phyloP scores from a whole-genome alignment of 306 rosid species.

The Gleditsia sinensis region DNA sequence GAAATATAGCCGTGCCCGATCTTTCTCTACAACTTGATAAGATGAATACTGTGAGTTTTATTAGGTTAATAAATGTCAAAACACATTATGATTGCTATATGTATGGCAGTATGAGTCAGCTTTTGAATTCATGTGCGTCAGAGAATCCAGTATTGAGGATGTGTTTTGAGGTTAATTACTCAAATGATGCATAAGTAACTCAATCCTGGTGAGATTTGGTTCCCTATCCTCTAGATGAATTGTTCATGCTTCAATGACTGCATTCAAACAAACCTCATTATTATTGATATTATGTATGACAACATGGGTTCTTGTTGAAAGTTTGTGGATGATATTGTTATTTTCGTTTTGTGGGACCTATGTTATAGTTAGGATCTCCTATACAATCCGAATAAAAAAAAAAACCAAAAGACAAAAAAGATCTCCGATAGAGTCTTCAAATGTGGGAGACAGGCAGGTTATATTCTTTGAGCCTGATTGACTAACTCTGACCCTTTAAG shows the following conservation, averaged over 20 bases:
- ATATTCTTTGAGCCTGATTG: neutral
- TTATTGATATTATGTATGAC: neutral
- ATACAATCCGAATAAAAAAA: no score
- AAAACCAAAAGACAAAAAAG: no score
- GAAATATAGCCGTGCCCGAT: neutral
- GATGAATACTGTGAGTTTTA: neutral
- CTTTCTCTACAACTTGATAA: neutral
- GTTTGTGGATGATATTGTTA: no score
- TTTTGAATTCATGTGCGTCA: neutral
- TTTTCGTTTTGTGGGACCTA: neutral
- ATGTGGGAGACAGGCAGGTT: neutral
- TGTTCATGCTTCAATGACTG: neutral
- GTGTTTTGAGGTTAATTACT: neutral
- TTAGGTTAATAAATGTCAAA: neutral
- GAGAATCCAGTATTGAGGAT: neutral
- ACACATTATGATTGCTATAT: neutral
- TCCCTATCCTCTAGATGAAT: neutral
- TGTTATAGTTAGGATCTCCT: neutral
- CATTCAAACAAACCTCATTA: neutral
- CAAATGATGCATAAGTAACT: neutral
- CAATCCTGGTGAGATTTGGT: neutral
- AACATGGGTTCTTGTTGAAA: neutral
- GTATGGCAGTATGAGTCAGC: neutral
- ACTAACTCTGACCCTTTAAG: neutral
- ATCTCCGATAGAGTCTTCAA: no score